Evolutionary conservation across 495 filamentous ascomycete genomes (phyloP), one percentile per base, ranked within the genome.

Genomic region (Umbilicaria muhlenbergii): DNA sequence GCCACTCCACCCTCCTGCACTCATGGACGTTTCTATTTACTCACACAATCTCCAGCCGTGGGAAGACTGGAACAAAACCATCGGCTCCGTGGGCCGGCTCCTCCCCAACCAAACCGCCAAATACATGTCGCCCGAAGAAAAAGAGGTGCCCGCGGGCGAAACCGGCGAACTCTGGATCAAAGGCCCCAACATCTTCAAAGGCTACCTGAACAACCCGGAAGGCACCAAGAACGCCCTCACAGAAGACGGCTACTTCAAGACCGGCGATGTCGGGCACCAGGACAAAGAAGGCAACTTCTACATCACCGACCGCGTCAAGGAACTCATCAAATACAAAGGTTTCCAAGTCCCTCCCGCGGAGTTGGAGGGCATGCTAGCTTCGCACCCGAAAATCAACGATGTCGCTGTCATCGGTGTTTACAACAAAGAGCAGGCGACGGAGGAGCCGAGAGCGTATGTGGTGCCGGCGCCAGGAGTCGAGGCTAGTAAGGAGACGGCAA

Each of bases 311-410:
- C 78, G 86, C n/a, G 69, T 86, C 16, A 93, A 93, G 68, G 86
- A 93, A 59, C 63, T 93, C 36, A 91, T 93, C 63, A 92, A 92
- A 63, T 91, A 91, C 58, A 65, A 49, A 45, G 86, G 86, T 11
- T 88, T 89, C 65, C 86, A 91, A 54, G 85, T 93, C 3, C 71
- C 86, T 1, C 86, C 86, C 1, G 85, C 88, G 3, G 87, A 95
- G 58, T 68, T 94, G 5, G 88, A 94, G 51, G 83, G 79, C n/a
- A 50, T 86, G 11, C 64, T 95, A 11, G 57, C 81, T 1, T 68
- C 73, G 13, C 84, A 89, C 57, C 63, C 69, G 18, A 69, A 78
- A n/a, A 67, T 96, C 32, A 71, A 78, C 15, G 89, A 96, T 55
- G 83, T 78, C 1, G 87, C 85, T 13, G 86, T 96, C 2, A 77